Percentiles rank a stretch among this genome's conserved stretches.
These are phyloP conservation scores for Hypoxylon sp. DNA, from an alignment of 2,329 filamentous ascomycete genomes.

Conservation along the genomic window DNA sequence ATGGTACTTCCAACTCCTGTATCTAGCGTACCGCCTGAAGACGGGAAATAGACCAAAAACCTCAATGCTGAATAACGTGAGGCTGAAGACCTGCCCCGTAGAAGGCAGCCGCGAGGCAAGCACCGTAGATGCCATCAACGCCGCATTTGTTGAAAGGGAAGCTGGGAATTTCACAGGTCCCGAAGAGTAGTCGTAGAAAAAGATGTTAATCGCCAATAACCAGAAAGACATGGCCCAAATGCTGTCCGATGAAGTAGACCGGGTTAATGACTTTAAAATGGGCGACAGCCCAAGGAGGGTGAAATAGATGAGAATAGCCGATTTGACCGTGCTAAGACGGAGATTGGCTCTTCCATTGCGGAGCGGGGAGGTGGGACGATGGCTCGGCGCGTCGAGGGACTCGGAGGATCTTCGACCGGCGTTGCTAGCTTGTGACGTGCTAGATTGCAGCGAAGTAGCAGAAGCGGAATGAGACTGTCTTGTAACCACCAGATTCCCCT, in stretches of 20 bases:
- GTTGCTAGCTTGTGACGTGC: slow-evolving; percentile 55
- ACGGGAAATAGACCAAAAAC: slow-evolving; percentile 98
- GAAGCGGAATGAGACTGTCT: slow-evolving; percentile 68
- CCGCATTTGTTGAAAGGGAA: slow-evolving; percentile 91
- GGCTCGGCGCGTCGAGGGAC: slow-evolving; percentile 54
- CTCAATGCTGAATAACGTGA: slow-evolving; percentile 96
- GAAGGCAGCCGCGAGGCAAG: slow-evolving; percentile 89
- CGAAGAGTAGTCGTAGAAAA: slow-evolving; percentile 96
- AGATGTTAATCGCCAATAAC: slow-evolving; percentile 94
- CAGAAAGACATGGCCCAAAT: slow-evolving; percentile 98
- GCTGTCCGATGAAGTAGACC: slow-evolving; percentile 90
- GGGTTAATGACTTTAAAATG: slow-evolving; percentile 96
- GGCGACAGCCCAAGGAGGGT: slow-evolving; percentile 92
- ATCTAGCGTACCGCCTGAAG: slow-evolving; percentile 88
- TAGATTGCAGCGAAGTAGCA: slow-evolving; percentile 68
- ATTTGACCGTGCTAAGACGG: slow-evolving; percentile 86
- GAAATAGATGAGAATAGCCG: slow-evolving; percentile 91
- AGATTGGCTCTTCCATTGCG: slow-evolving; percentile 62
- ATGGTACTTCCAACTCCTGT: slow-evolving; percentile 86
- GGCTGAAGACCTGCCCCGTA: slow-evolving; percentile 93
- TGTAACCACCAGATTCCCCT: slow-evolving; percentile 53
- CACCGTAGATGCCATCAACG: slow-evolving; percentile 95
- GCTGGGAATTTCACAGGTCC: slow-evolving; percentile 76
- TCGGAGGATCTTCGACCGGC: slow-evolving; percentile 51
- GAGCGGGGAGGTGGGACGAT: slow-evolving; percentile 55